phyloP scores from a whole-genome alignment of 108 stramenopile species.

The Pseudonitzschia pungens region DNA sequence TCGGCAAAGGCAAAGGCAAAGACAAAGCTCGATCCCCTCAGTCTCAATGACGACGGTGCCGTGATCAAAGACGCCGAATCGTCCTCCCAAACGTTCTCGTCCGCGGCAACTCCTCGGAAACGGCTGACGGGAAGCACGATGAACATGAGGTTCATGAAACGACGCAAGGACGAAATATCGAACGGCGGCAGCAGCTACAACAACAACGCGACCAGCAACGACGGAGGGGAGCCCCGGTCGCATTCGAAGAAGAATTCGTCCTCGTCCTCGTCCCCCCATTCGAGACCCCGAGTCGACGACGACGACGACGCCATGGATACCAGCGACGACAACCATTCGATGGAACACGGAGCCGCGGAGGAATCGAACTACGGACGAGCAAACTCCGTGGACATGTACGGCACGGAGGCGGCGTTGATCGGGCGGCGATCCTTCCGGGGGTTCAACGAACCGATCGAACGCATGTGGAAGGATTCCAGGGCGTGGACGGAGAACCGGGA shows the following conservation, averaged over 20 bases:
- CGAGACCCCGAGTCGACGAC: slow-evolving; percentile 11
- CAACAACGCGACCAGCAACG: not conserved
- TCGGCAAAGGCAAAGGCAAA: not conserved
- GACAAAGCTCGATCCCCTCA: not conserved
- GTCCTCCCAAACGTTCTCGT: not conserved
- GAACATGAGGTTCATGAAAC: slow-evolving; percentile 88
- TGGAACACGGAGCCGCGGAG: not conserved
- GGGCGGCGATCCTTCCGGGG: slow-evolving; percentile 76
- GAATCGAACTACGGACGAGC: slow-evolving; percentile 29
- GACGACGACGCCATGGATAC: slow-evolving; percentile 12
- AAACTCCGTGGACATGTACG: slow-evolving; percentile 70
- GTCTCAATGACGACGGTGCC: slow-evolving; percentile 6
- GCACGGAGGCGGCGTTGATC: slow-evolving; percentile 54
- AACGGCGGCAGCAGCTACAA: not conserved
- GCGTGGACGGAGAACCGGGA: slow-evolving; percentile 6
- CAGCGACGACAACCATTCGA: not conserved
- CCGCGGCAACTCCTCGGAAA: slow-evolving; percentile 33
- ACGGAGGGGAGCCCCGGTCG: slow-evolving; percentile 18
- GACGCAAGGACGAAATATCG: slow-evolving; percentile 33
- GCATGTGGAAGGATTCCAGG: slow-evolving; percentile 60
- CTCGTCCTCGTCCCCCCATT: not conserved
- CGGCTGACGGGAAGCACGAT: slow-evolving; percentile 75
- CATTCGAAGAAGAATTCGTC: not conserved
- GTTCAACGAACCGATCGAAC: slow-evolving; percentile 51
- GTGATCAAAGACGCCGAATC: not conserved